Percentiles rank a stretch among this genome's conserved stretches.
Evolutionary conservation across 495 filamentous ascomycete species (phyloP).

Genomic region (Parmelia sp.): DNA sequence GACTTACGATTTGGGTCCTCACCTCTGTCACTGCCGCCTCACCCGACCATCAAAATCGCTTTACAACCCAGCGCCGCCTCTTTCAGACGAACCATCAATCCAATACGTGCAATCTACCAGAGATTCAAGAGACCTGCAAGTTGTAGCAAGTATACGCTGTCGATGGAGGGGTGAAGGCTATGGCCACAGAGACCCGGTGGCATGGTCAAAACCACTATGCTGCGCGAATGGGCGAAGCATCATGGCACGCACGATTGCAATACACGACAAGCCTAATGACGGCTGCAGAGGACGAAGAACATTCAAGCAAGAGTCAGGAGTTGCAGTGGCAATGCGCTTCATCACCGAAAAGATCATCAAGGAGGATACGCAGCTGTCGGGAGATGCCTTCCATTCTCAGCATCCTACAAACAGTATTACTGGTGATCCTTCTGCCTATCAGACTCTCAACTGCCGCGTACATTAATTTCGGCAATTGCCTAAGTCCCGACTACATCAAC

Average conservation of each 20-base stretch:
- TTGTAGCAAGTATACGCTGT: not conserved
- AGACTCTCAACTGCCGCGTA: conserved; percentile 44
- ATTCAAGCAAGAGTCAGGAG: not conserved
- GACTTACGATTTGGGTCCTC: not conserved
- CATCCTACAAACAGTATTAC: conserved; percentile 1
- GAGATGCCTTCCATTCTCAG: not conserved
- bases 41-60: conserved; percentile 7
- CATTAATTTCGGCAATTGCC: conserved; percentile 78
- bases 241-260: not conserved
- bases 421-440: conserved; percentile 7
- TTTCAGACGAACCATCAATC: not conserved
- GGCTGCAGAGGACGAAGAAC: not conserved
- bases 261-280: not conserved
- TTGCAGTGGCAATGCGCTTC: not conserved
- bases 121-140: not conserved
- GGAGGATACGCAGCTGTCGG: conserved; percentile 1
- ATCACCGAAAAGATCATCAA: not conserved
- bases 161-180: conserved; percentile 19
- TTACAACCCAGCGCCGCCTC: conserved; percentile 11
- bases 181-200: conserved; percentile 19
- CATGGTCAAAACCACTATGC: conserved; percentile 17
- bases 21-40: conserved; percentile 12
- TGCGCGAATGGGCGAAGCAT: conserved; percentile 12
- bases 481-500: conserved; percentile 52
- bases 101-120: not conserved